Evolutionary conservation across 2,329 filamentous ascomycete species (phyloP).

Genomic region (Aspergillus candidus): DNA sequence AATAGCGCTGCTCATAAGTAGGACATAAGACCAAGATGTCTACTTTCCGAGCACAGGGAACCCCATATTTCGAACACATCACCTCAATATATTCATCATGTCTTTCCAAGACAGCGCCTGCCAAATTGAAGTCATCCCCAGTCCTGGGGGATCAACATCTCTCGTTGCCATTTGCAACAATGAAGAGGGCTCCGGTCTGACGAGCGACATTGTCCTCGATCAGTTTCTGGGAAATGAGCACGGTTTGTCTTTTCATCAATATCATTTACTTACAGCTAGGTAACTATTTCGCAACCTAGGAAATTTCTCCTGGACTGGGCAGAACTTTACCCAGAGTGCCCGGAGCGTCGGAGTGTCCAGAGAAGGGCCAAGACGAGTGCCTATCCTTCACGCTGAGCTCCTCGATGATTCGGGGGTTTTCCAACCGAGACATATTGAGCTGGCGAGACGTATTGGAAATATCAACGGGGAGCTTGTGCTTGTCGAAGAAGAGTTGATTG

Average conservation of each 20-base stretch:
- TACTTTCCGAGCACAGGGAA: no score
- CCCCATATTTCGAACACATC: constrained; percentile 1
- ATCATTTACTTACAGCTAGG: neutral
- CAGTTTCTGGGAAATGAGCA: constrained; percentile 13
- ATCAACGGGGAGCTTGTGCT: constrained; percentile 11
- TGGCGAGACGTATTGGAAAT: constrained; percentile 11
- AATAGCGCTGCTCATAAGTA: no score
- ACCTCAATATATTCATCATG: constrained; percentile 5
- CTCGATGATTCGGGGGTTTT: constrained; percentile 6
- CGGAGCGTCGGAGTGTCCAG: constrained; percentile 7
- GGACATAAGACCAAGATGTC: no score
- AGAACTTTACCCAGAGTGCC: constrained; percentile 9
- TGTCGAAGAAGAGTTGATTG: no score
- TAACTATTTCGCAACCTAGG: neutral
- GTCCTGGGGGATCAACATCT: constrained; percentile 2
- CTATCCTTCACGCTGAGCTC: constrained; percentile 13
- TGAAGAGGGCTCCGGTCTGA: constrained; percentile 13
- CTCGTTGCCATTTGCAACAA: constrained; percentile 16
- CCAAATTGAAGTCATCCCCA: constrained; percentile 8
- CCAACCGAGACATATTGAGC: constrained; percentile 2
- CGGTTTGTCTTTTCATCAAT: constrained; percentile 4
- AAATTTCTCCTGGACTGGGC: constrained; percentile 12
- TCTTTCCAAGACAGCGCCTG: constrained; percentile 13
- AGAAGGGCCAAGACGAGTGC: constrained; percentile 10
- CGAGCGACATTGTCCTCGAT: constrained; percentile 11